Conservation (phyloP, 352 stramenopile genomes). For the Globisporangium spinosum region DNA sequence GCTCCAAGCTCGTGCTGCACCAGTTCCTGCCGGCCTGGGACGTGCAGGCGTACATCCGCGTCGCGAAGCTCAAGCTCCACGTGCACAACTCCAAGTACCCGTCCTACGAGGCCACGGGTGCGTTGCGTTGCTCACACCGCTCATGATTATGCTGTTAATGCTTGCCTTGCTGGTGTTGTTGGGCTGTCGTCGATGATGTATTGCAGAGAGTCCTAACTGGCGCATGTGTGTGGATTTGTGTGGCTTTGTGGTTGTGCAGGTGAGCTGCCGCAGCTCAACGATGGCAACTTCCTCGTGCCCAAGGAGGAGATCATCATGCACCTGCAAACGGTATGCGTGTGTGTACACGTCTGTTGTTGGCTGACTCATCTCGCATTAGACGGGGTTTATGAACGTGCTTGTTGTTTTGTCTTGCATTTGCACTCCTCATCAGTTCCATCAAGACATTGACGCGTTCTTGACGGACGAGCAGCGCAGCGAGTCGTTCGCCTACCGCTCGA, state of each 20-base stretch:
- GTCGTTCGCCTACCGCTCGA: constrained; percentile 76
- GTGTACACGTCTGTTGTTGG: neutral
- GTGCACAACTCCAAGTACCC: constrained; percentile 87
- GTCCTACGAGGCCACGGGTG: constrained; percentile 71
- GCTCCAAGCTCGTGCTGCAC: constrained; percentile 67
- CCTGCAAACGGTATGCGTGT: constrained; percentile 59
- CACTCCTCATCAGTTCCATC: constrained; percentile 49
- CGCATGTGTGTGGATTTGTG: neutral
- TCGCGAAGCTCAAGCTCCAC: constrained; percentile 69
- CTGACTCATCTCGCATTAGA: neutral
- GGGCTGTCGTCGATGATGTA: neutral
- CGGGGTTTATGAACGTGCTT: neutral
- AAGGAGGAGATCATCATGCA: constrained; percentile 86
- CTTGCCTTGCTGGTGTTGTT: neutral
- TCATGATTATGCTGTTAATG: neutral
- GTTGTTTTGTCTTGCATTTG: neutral
- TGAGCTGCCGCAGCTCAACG: constrained; percentile 78
- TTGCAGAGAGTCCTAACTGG: neutral
- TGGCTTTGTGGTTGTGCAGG: constrained; percentile 24
- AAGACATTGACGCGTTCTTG: constrained; percentile 71
- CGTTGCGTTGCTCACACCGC: neutral
- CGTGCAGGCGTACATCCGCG: constrained; percentile 80
- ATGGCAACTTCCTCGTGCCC: constrained; percentile 84
- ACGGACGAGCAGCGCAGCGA: constrained; percentile 71
- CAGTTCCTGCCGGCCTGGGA: constrained; percentile 85